Conservation (phyloP, 1,284 basidiomycete genomes). For the Athelia sp. region DNA sequence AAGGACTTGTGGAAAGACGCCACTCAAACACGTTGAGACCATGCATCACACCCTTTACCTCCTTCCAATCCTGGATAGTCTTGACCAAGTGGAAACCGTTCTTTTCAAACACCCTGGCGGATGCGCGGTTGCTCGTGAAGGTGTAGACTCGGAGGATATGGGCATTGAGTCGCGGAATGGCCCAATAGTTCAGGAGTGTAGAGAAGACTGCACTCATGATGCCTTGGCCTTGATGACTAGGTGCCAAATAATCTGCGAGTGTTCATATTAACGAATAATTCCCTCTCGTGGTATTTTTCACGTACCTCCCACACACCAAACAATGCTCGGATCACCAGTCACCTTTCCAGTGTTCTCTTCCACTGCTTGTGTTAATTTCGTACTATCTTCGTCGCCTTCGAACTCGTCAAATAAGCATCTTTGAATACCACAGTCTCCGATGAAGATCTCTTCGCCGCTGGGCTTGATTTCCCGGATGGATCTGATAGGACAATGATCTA, state of each 20-base stretch:
- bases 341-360: constrained; percentile 30
- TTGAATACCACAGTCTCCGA: constrained; percentile 38
- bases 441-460: constrained; percentile 40
- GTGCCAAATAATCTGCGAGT: constrained; percentile 45
- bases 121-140: constrained; percentile 49
- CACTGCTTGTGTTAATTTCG: constrained; percentile 19
- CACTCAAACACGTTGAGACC: constrained; percentile 11
- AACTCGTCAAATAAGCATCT: constrained; percentile 31
- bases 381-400: constrained; percentile 23
- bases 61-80: constrained; percentile 33
- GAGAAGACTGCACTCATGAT: constrained; percentile 61
- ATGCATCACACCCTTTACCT: constrained; percentile 24
- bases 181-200: constrained; percentile 50
- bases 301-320: constrained; percentile 52
- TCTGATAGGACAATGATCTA: constrained; percentile 37
- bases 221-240: constrained; percentile 55
- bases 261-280: too few species aligned
- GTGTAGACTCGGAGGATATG: constrained; percentile 38
- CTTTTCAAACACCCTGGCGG: constrained; percentile 59
- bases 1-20: too few species aligned
- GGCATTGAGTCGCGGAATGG: constrained; percentile 51
- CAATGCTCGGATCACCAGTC: constrained; percentile 41
- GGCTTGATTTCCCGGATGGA: constrained; percentile 40
- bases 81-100: constrained; percentile 37
- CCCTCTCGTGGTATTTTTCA: too few species aligned